These are phyloP conservation scores for Acmispon strigosus DNA, from an alignment of 306 rosid species.

Conservation along the genomic window DNA sequence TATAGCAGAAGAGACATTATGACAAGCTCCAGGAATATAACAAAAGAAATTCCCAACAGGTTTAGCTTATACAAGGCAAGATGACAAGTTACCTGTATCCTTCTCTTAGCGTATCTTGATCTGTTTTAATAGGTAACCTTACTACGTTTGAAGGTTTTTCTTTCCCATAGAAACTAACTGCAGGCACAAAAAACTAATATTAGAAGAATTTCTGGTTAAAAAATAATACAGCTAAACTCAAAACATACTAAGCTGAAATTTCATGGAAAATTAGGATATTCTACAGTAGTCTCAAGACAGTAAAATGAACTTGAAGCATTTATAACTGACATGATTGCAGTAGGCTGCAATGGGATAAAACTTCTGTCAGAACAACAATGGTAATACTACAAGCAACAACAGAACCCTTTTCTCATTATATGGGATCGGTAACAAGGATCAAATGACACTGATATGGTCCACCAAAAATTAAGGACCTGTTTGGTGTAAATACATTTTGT, in stretches of 20 bases:
- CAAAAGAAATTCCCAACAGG: background rate
- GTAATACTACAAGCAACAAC: background rate
- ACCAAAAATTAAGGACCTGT: background rate
- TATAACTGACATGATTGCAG: background rate
- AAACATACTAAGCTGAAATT: background rate
- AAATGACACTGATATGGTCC: background rate
- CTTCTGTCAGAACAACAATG: background rate
- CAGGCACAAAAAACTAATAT: conserved; percentile 14
- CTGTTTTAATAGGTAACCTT: conserved; percentile 76
- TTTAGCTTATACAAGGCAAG: background rate
- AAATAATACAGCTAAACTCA: background rate
- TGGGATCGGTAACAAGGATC: background rate
- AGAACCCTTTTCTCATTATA: background rate
- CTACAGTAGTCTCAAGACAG: background rate
- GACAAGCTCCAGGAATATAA: background rate
- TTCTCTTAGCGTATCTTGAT: conserved; percentile 84
- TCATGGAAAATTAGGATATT: background rate
- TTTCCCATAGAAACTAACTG: conserved; percentile 73
- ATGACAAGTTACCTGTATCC: conserved; percentile 58
- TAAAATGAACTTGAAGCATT: background rate
- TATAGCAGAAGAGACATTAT: background rate
- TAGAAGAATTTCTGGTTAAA: background rate
- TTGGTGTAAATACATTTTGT: too few species aligned
- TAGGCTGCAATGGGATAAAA: background rate
- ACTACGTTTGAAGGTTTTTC: conserved; percentile 37